Evolutionary conservation across 2,329 filamentous ascomycete species (phyloP), one percentile per base, ranked within the genome.

Genomic region (Verticillium dahliae): DNA sequence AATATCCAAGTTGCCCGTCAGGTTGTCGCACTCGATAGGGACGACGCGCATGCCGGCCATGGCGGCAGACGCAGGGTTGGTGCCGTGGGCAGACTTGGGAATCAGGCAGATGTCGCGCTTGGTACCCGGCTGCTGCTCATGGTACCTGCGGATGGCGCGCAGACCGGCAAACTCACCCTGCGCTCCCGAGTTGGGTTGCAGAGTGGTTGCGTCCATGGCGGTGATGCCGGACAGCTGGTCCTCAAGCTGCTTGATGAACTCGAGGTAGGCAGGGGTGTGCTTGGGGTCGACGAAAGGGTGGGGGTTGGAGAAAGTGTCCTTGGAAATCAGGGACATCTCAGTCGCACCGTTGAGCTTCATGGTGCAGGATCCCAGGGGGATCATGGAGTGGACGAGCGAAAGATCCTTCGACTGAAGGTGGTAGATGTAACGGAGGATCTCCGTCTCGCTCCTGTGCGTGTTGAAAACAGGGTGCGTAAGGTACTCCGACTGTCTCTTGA

Each of bases 301-400:
- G 38, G 96, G 81, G 64, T 89, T 86, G 52, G 90, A 84, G 70
- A 93, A 91, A 58, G 88, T 85, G 1, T 88, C 86, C 76, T 87
- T 89, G 1, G 90, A 90, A 61, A 97, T 83, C 7, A 93, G 90
- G 15, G 90, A 84, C 94, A 98, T 97, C 78, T 97, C 92, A 0
- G 91, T 91, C 3, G 93, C 95, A 52, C 90, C 91, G 74, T 97
- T 97, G 60, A 97, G 86, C 81, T 98, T 98, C 94, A 98, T 98
- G 14, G 94, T 98, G 81, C 94, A 98, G 1, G 94, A 97, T 22
- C 94, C 94, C 1, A 98, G 85, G 2, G 94, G 92, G 64, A 98
- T 98, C 94, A 98, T 98, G 15, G 93, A 97, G 78, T 98, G 94
- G 2, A 93, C 91, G 5, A 97, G 82, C 1, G 94, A 97, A 14